Conservation (phyloP, 2,329 filamentous ascomycete genomes). For the Zalaria obscura region DNA sequence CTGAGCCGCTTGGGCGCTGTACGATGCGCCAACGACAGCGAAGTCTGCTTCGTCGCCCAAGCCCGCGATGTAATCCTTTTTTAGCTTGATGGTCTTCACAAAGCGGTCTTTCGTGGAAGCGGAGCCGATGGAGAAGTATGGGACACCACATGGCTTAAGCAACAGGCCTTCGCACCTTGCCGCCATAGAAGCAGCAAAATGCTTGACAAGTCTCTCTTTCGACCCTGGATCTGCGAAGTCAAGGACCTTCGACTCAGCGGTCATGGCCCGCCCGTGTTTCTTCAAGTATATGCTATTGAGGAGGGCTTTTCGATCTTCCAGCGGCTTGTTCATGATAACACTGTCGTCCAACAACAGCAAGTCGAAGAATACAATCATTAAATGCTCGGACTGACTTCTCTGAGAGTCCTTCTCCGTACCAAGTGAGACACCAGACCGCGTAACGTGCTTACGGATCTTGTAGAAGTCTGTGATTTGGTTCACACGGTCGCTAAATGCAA, state of each 20-base stretch:
- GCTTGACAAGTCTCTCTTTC: conserved; percentile 40
- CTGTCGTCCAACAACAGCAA: conserved; percentile 43
- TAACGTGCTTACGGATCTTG: conserved; percentile 68
- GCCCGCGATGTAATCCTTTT: conserved; percentile 68
- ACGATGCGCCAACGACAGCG: conserved; percentile 61
- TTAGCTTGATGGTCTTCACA: conserved; percentile 53
- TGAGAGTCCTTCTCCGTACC: conserved; percentile 56
- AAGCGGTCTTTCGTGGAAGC: conserved; percentile 4
- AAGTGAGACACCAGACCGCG: conserved; percentile 55
- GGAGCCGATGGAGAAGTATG: conserved; percentile 46
- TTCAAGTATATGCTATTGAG: conserved; percentile 42
- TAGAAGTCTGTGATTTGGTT: conserved; percentile 60
- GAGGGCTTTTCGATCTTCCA: conserved; percentile 45
- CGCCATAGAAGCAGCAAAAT: conserved; percentile 54
- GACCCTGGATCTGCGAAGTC: conserved; percentile 46
- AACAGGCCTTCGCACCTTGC: conserved; percentile 64
- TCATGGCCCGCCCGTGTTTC: conserved; percentile 47
- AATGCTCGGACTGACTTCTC: conserved; percentile 38
- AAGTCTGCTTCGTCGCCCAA: conserved; percentile 78
- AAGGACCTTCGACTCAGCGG: conserved; percentile 53
- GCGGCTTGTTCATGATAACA: conserved; percentile 34
- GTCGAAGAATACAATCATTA: conserved; percentile 50
- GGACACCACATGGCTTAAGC: conserved; percentile 59
- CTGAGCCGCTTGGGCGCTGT: conserved; percentile 48
- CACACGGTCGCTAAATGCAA: conserved; percentile 59